phyloP scores from a whole-genome alignment of 306 rosid genomes.

The Albizia julibrissin region DNA sequence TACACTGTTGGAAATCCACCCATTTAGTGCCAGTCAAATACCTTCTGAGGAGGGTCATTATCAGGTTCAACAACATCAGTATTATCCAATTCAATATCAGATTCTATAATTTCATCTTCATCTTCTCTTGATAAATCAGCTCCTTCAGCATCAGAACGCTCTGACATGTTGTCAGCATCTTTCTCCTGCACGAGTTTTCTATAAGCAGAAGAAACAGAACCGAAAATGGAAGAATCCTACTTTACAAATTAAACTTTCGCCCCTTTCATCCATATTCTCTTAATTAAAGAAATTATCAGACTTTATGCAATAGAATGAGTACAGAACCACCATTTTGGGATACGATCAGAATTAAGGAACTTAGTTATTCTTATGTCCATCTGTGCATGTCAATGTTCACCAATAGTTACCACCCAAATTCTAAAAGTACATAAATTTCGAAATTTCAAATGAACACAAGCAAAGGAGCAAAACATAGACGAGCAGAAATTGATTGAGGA shows the following conservation, averaged over 20 bases:
- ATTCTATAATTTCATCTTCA: conserved; percentile 59
- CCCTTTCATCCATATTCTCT: neutral
- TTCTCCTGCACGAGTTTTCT: conserved; percentile 49
- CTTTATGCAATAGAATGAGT: neutral
- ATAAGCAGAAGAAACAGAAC: conserved; percentile 11
- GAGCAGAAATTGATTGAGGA: neutral
- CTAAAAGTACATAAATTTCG: neutral
- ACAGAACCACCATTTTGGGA: neutral
- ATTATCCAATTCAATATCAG: conserved; percentile 75
- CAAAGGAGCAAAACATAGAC: neutral
- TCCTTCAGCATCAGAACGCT: conserved; percentile 34
- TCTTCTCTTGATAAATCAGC: conserved; percentile 31
- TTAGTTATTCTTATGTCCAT: neutral
- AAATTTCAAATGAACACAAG: neutral
- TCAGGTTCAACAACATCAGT: conserved; percentile 70
- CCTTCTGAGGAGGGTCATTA: conserved; percentile 78
- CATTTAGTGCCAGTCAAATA: conserved; percentile 11
- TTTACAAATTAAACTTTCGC: neutral
- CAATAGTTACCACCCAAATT: neutral
- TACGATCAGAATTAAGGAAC: neutral
- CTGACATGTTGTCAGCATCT: conserved; percentile 27
- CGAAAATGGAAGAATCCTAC: conserved; percentile 10
- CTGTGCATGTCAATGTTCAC: neutral
- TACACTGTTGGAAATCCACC: neutral
- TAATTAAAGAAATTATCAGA: neutral